Evolutionary conservation across 371 early-diverging fungal genomes (phyloP).

Genomic region (Apophysomyces elegans): DNA sequence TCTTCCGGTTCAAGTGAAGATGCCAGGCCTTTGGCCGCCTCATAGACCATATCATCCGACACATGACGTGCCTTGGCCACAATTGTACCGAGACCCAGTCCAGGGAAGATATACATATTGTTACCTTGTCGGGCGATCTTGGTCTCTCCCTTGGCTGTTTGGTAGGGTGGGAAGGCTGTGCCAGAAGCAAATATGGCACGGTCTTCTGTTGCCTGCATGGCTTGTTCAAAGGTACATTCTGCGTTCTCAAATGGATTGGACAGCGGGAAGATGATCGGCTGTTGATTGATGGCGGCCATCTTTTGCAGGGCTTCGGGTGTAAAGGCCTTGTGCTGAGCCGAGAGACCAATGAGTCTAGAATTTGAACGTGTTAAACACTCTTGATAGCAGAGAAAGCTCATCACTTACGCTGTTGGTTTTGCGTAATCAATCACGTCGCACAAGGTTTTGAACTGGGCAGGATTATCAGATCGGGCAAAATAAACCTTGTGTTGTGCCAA

Average conservation of each 20-base stretch:
- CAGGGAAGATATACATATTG: conserved; percentile 91
- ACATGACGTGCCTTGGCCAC: conserved; percentile 70
- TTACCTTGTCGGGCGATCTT: conserved; percentile 84
- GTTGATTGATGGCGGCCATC: conserved; percentile 76
- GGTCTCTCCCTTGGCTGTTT: conserved; percentile 58
- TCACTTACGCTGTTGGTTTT: conserved; percentile 65
- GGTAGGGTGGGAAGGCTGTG: conserved; percentile 87
- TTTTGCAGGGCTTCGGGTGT: conserved; percentile 60
- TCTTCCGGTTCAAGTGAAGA: conserved; percentile 74
- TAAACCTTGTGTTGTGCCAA: conserved; percentile 82
- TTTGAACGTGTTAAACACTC: not conserved
- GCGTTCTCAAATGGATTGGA: conserved; percentile 89
- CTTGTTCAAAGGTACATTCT: conserved; percentile 91
- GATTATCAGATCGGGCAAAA: conserved; percentile 77
- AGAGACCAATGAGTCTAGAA: conserved; percentile 77
- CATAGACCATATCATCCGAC: conserved; percentile 82
- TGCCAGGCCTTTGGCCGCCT: conserved; percentile 83
- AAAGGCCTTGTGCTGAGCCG: conserved; percentile 77
- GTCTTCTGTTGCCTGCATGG: conserved; percentile 81
- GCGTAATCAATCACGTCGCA: conserved; percentile 77
- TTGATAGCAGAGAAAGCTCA: not conserved
- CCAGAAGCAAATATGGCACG: conserved; percentile 91
- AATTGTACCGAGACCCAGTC: conserved; percentile 85
- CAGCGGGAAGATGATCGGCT: conserved; percentile 92
- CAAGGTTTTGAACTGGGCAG: conserved; percentile 70